Base-by-base conservation (phyloP, 768 basidiomycete genomes). In the Xerocomus spinulosus region DNA sequence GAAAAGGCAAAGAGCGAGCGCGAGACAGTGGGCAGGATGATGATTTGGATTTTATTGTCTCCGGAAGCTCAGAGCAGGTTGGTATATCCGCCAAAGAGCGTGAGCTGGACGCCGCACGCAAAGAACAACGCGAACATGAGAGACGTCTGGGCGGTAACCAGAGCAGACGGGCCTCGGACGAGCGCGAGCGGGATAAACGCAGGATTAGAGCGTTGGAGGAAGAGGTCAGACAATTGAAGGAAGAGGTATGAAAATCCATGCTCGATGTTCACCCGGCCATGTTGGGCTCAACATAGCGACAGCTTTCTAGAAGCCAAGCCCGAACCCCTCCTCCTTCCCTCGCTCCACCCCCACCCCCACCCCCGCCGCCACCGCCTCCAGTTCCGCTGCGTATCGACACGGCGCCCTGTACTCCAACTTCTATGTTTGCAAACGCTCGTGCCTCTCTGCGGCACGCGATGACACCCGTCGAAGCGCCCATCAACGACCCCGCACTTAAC, bases 391-490 rank as follows among this genome's bases (percentile, higher is more conserved):
- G 60, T 26, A 67, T 66, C 21, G 62, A 64, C 28, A 60, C 67
- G 37, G 25, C 52, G 4, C 57, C 71, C 50, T 56, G 59, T 56
- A 51, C 59, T 45, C 47, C 69, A 29, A 53, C 60, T 0, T 36
- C 61, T 9, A 73, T 82, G 34, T 83, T 87, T 46, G 68, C 74
- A 3, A 70, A 74, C 20, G 81, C 79, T 3, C 82, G 87, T 3
- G 83, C 87, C n/a, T 71, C 79, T 13, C 72, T 90, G 18, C 83
- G 82, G 42, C 83, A 73, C 15, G 52, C 60, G 10, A 57, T 67
- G 52, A 63, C 55, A 33, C 85, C 86, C 0, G 68, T 75, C 15
- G 86, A 87, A 62, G 80, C 79, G 0, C 82, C 86, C 1, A 87
- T 87, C 45, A 86, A 85, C 55, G 68, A 59, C 9, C 73, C 66